Evolutionary conservation across 257 asterid species (phyloP).

Genomic region (Przewalskia tangutica): DNA sequence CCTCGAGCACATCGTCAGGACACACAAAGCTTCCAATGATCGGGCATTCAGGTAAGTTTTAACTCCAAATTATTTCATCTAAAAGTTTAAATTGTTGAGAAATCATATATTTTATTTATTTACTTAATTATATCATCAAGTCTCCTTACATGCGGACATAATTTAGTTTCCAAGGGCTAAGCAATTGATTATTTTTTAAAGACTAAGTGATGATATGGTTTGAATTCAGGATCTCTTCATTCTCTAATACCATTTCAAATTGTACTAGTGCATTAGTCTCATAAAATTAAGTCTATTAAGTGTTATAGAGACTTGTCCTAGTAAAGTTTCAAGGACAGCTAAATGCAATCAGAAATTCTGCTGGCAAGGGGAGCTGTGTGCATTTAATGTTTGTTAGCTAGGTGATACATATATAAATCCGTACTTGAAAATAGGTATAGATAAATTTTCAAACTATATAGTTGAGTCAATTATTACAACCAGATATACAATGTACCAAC

Average conservation of each 20-base stretch:
- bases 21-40: constrained; percentile 91
- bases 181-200: too few relatives aligned
- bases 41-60: constrained; percentile 66
- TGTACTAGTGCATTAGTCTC: not conserved
- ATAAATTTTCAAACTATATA: not conserved
- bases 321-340: not conserved
- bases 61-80: not conserved
- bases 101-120: not conserved
- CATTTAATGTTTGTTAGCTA: not conserved
- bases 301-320: not conserved
- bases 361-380: not conserved
- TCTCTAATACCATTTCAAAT: not conserved
- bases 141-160: too few relatives aligned
- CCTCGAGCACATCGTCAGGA: constrained; percentile 82
- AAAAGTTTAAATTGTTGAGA: not conserved
- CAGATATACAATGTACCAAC: not conserved
- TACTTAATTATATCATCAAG: not conserved
- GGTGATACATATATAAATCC: not conserved
- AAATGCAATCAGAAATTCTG: too few relatives aligned
- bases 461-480: not conserved
- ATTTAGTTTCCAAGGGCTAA: too few relatives aligned
- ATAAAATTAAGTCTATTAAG: not conserved
- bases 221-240: not conserved
- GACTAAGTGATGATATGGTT: not conserved
- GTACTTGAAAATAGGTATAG: not conserved